Base-by-base conservation (phyloP, 2,329 filamentous ascomycete species). In the Neonectria neomacrospora region DNA sequence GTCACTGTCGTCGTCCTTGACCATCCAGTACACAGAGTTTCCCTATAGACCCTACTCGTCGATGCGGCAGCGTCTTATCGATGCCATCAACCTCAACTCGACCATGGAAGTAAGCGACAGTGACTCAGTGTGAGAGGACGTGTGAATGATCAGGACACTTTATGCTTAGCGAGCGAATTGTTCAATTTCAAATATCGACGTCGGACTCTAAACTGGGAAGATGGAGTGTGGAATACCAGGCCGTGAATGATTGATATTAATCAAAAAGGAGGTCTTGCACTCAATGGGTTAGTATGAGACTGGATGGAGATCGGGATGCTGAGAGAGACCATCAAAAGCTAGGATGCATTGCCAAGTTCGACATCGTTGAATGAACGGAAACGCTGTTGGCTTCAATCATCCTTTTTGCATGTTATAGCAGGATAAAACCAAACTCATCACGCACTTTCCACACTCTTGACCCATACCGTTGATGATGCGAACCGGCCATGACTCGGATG, bases 21-120 rank as follows among this genome's bases (percentile, higher is more conserved):
- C 39, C 4, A 63, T 73, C 16, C 23, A 34, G 7, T 61, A 57
- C 22, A 63, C 26, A 11, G 61, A 58, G 39, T 45, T 73, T 18
- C 6, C 53, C 1, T 73, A 63, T 18, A 50, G 62, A 18, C 71
- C 71, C 1, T 72, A 66, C 22, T 56, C 66, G 3, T 67, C 62
- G 10, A 30, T 72, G 3, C 58, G 62, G 30, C 18, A 55, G 7
- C 62, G 70, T 14, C 53, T 72, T 0, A 50, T 69, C 5, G 20
- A 63, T 10, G 56, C 56, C 6, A 54, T 59, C 48, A 26, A 20
- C 14, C 37, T 41, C 56, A 59, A 32, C 28, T 18, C 26, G 10
- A 11, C n/a, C 2, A 12, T 32, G 7, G 18, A 32, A 32, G 10
- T 20, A 4, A 39, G 8, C 9, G n/a, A 11, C n/a, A 41, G 5